These are phyloP conservation scores for Athelia psychrophila DNA, from an alignment of 1,284 basidiomycete species.

Conservation along the genomic window DNA sequence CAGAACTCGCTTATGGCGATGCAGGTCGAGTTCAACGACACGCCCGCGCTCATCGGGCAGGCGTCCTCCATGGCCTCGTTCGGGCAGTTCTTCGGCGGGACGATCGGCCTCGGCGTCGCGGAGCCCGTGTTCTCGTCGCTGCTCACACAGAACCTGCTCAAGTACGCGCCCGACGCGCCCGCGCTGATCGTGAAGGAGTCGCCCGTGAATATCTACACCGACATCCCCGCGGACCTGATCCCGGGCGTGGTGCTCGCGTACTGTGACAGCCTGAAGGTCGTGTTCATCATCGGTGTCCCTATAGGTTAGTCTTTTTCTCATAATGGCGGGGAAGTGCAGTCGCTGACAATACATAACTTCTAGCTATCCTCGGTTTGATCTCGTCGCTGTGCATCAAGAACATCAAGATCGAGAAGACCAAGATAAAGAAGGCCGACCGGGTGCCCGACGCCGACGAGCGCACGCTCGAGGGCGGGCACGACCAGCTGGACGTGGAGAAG, in stretches of 20 bases:
- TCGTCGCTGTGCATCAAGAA: conserved; percentile 6
- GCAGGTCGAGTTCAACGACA: conserved; percentile 15
- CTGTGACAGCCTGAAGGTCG: conserved; percentile 6
- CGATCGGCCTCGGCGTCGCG: conserved; percentile 13
- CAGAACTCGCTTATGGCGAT: conserved; percentile 22
- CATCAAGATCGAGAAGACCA: background rate
- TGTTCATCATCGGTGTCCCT: conserved; percentile 10
- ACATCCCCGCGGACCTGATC: conserved; percentile 3
- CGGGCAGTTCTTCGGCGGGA: conserved; percentile 15
- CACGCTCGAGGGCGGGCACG: too few species aligned
- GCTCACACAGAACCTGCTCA: conserved; percentile 6
- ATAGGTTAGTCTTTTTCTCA: background rate
- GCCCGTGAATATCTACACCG: conserved; percentile 9
- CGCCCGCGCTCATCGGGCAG: conserved; percentile 10
- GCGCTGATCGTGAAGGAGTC: conserved; percentile 1
- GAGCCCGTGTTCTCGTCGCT: conserved; percentile 12
- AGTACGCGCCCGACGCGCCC: conserved; percentile 11
- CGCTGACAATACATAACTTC: background rate
- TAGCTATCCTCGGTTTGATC: conserved; percentile 4
- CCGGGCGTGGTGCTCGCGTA: conserved; percentile 7
- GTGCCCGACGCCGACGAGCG: too few species aligned
- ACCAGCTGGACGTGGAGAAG: too few species aligned
- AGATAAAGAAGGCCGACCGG: too few species aligned
- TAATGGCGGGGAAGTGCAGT: too few species aligned
- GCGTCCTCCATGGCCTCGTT: conserved; percentile 13